These are phyloP conservation scores for Oemleria cerasiformis DNA, from an alignment of 306 rosid genomes.

Conservation along the genomic window DNA sequence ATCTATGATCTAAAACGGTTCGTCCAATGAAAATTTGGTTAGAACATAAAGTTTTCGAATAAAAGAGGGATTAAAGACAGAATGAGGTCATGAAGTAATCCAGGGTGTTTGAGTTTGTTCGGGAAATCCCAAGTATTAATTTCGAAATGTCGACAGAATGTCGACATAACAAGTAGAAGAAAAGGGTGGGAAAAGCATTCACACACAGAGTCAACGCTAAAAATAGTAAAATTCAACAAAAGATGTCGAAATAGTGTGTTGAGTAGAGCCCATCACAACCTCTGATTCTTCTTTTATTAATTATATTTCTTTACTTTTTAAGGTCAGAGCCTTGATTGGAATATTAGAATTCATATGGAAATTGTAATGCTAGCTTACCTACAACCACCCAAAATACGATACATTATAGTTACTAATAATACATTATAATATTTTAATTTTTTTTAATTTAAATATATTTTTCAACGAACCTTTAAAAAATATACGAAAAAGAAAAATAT, in stretches of 20 bases:
- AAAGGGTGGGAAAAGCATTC: not conserved
- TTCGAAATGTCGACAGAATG: constrained; percentile 3
- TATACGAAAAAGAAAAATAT: no score
- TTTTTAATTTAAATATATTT: no score
- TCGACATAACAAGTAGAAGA: constrained; percentile 14
- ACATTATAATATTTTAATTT: no score
- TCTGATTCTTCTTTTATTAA: not conserved
- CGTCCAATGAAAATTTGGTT: no score
- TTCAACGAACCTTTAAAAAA: no score
- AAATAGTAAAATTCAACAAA: not conserved
- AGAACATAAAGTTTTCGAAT: no score
- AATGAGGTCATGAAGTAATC: not conserved
- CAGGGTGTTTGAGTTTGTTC: not conserved
- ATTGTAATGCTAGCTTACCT: no score
- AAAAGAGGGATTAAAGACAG: not conserved
- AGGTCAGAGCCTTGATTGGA: no score
- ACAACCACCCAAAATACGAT: no score
- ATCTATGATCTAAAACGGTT: no score
- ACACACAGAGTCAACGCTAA: not conserved
- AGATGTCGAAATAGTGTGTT: constrained; percentile 14
- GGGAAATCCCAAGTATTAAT: not conserved
- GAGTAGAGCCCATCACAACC: not conserved
- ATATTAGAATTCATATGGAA: no score
- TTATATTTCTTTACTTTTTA: not conserved
- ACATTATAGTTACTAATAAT: no score